Conservation (phyloP, 1,139 yeast genomes). For the Arxiozyma telluris region DNA sequence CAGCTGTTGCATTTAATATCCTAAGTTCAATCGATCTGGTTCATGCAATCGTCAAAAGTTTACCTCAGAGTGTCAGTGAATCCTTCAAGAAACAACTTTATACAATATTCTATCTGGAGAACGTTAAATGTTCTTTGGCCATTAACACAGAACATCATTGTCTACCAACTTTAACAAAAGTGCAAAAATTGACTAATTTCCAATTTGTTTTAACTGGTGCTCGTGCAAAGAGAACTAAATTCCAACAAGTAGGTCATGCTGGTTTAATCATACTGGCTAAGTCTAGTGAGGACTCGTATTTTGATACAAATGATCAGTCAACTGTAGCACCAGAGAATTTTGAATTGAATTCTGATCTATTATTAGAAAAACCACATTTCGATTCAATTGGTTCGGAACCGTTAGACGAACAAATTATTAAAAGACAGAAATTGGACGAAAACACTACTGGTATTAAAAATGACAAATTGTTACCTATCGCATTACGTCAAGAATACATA, state of each 20-base stretch:
- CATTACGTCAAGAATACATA: constrained; percentile 50
- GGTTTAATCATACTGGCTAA: constrained; percentile 74
- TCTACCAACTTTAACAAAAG: constrained; percentile 44
- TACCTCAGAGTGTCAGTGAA: constrained; percentile 20
- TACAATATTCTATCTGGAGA: constrained; percentile 52
- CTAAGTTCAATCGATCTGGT: constrained; percentile 23
- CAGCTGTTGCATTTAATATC: constrained; percentile 30
- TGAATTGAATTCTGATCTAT: constrained; percentile 64
- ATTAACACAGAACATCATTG: constrained; percentile 53
- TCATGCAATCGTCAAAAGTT: constrained; percentile 23
- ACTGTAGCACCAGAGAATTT: constrained; percentile 44
- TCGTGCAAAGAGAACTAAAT: constrained; percentile 79
- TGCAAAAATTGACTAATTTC: constrained; percentile 49
- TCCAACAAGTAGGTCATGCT: constrained; percentile 61
- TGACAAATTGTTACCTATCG: constrained; percentile 48
- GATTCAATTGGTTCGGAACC: constrained; percentile 51
- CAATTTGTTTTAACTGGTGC: constrained; percentile 73
- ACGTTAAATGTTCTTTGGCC: constrained; percentile 52
- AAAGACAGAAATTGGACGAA: constrained; percentile 31
- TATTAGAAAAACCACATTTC: constrained; percentile 65
- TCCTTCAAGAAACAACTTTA: constrained; percentile 33
- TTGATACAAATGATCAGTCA: constrained; percentile 3
- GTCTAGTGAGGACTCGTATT: constrained; percentile 25
- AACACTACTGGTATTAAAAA: constrained; percentile 28
- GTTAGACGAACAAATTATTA: constrained; percentile 33